A percentile compares a stretch with the other conserved stretches of the same genome.
Conservation (phyloP, 2,329 filamentous ascomycete species). For the Xylariaceae sp. region DNA sequence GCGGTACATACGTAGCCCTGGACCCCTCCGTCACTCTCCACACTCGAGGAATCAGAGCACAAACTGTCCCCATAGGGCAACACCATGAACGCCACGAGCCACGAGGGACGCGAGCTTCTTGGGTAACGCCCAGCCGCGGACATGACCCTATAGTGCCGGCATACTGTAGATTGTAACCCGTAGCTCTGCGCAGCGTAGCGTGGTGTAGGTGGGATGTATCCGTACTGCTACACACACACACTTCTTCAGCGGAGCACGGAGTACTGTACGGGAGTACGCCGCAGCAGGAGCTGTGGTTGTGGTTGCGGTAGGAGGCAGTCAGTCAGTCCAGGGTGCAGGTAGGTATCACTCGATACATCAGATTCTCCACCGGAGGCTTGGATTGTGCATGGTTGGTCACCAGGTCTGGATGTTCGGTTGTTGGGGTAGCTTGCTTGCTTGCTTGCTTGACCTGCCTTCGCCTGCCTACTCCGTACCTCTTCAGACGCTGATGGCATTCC, state of each 20-base stretch:
- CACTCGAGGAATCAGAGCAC: constrained; percentile 5
- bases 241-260: too few relatives aligned
- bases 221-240: constrained; percentile 8
- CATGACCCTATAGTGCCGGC: constrained; percentile 12
- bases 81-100: constrained; percentile 14
- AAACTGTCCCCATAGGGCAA: constrained; percentile 10
- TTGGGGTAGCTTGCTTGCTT: constrained; percentile 13
- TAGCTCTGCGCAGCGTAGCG: background rate
- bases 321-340: background rate
- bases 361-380: constrained; percentile 13
- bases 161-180: constrained; percentile 2
- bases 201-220: background rate
- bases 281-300: background rate
- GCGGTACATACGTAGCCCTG: constrained; percentile 5
- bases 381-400: constrained; percentile 15
- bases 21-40: constrained; percentile 11
- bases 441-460: constrained; percentile 3
- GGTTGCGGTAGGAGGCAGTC: background rate
- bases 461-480: background rate
- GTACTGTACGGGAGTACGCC: too few relatives aligned
- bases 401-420: constrained; percentile 10
- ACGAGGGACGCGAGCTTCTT: constrained; percentile 9
- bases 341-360: constrained; percentile 1
- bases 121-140: constrained; percentile 11
- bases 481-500: background rate